These are phyloP conservation scores for Protomyces pachydermus DNA, from an alignment of 1,139 yeast genomes.

Conservation along the genomic window DNA sequence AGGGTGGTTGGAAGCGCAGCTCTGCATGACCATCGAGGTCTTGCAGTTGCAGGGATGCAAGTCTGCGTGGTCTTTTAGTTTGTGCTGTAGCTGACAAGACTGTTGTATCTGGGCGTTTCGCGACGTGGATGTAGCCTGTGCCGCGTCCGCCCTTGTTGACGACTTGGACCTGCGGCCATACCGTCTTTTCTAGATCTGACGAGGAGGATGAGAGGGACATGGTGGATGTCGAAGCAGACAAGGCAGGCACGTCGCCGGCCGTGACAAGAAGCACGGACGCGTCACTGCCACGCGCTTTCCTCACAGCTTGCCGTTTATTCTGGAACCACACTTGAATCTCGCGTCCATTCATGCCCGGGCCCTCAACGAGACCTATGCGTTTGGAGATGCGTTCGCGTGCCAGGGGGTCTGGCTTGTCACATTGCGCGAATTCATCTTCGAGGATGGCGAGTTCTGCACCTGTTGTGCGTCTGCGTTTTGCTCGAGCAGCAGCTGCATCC, in stretches of 20 bases:
- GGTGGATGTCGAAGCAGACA: neutral
- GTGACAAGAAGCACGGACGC: neutral
- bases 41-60: neutral
- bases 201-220: neutral
- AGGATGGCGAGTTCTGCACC: conserved; percentile 76
- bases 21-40: conserved; percentile 25
- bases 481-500: conserved; percentile 81
- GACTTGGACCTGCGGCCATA: neutral
- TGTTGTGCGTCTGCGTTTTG: conserved; percentile 92
- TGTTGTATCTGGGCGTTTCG: neutral
- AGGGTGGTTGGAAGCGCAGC: conserved; percentile 10
- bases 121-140: no score
- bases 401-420: conserved; percentile 84
- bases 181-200: neutral
- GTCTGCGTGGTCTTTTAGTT: neutral
- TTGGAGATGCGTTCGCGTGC: conserved; percentile 46
- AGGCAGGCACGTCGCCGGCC: neutral
- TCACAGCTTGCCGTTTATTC: conserved; percentile 79
- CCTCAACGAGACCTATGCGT: conserved; percentile 4
- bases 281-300: conserved; percentile 37
- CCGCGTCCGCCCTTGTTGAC: neutral
- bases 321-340: conserved; percentile 74
- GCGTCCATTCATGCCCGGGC: conserved; percentile 22
- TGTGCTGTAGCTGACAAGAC: neutral
- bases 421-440: conserved; percentile 68